Base-by-base conservation (phyloP, 1,284 basidiomycete genomes). In the Leccinum glutinopallens region DNA sequence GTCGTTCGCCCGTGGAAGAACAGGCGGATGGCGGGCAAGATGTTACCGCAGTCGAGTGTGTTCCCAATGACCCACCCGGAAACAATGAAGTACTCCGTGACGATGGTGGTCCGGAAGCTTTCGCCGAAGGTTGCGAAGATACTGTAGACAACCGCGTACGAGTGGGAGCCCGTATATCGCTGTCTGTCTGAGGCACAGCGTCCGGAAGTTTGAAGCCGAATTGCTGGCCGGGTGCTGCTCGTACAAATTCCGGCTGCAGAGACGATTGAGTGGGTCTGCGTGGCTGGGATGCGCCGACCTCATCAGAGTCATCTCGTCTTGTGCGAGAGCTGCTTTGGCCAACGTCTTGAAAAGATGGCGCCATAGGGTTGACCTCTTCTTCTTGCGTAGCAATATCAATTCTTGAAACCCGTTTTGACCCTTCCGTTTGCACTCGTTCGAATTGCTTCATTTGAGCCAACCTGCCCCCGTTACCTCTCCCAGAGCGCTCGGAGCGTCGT, bases 401-500 rank as follows among this genome's bases (percentile, higher is more conserved):
- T 49, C 17, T 49, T n/a, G 46, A 49, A 9, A 19, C 17, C 46
- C 46, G n/a, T 49, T 49, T 49, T n/a, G 46, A 49, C n/a, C 46
- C 46, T 49, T 49, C 9, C n/a, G n/a, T 49, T 19, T 49, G 46
- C 15, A 49, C 19, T 49, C 46, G n/a, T 49, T 49, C 46, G n/a
- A 49, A n/a, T 25, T 51, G 49, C n/a, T 51, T 22, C 49, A 51
- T 51, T 7, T 22, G 19, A 51, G 49, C 49, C 49, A 51, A 25
- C 39, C 56, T 15, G 19, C 56, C 56, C 35, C 56, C 56, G 13
- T 37, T 58, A 22, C 56, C 56, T 58, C 22, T 58, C 35, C 56
- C 32, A 39, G 35, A 37, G 17, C 35, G 56, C 33, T 39, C 56
- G 22, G 56, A 58, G 22, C 56, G n/a, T 39, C 35, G 56, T 39